A percentile compares a stretch with the other conserved stretches of the same genome.
These are phyloP conservation scores for Globisporangium nunn DNA, from an alignment of 352 stramenopile genomes.

Conservation along the genomic window DNA sequence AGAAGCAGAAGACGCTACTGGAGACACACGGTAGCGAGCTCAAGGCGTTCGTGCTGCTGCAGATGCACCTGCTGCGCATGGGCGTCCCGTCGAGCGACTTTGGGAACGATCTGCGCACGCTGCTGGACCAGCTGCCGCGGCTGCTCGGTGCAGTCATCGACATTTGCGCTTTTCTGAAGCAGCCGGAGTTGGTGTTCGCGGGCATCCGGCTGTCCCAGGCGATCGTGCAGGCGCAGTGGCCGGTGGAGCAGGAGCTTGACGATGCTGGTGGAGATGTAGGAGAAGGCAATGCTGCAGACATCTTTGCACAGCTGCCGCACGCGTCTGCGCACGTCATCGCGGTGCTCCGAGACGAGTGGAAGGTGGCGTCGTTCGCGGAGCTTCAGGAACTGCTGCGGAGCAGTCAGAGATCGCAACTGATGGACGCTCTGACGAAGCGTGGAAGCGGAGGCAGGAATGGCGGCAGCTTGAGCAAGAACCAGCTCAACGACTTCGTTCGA, in stretches of 20 bases:
- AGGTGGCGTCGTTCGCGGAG: constrained; percentile 22
- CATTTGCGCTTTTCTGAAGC: constrained; percentile 63
- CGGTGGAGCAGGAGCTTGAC: constrained; percentile 8
- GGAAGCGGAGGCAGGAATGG: neutral
- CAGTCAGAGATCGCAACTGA: constrained; percentile 24
- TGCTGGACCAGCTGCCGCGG: constrained; percentile 94
- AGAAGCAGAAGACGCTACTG: constrained; percentile 49
- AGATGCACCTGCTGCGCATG: constrained; percentile 91
- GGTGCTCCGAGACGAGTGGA: constrained; percentile 20
- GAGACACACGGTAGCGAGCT: constrained; percentile 74
- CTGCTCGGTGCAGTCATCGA: constrained; percentile 93
- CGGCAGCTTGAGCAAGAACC: constrained; percentile 18
- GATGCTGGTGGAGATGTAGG: neutral
- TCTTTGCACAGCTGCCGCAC: constrained; percentile 44
- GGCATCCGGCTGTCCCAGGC: constrained; percentile 49
- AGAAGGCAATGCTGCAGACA: neutral
- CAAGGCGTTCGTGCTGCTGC: constrained; percentile 89
- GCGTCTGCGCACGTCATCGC: constrained; percentile 22
- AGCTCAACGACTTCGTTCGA: constrained; percentile 37
- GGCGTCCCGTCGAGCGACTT: constrained; percentile 97
- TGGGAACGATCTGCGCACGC: constrained; percentile 93
- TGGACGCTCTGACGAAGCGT: constrained; percentile 25
- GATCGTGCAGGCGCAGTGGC: constrained; percentile 51
- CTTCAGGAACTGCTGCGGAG: constrained; percentile 27
- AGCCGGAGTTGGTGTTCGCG: constrained; percentile 39